phyloP scores from a whole-genome alignment of 2,329 filamentous ascomycete genomes.

The Stachybotrys echinatus region DNA sequence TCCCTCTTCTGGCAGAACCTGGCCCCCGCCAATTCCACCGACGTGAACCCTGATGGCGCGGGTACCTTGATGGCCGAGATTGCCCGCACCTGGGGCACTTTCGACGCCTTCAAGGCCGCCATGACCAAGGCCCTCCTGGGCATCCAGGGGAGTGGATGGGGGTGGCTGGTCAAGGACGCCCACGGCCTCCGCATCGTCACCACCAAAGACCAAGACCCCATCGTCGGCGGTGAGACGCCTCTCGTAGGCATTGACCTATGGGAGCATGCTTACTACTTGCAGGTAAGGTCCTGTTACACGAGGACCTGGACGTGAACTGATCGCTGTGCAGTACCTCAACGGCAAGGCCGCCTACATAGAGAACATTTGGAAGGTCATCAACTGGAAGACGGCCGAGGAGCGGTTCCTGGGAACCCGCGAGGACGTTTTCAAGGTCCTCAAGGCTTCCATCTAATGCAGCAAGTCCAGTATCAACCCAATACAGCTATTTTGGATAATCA shows the following conservation, averaged over 20 bases:
- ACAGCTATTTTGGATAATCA: not conserved
- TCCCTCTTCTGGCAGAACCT: constrained; percentile 88
- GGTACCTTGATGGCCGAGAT: constrained; percentile 59
- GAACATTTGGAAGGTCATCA: constrained; percentile 74
- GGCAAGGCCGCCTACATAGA: constrained; percentile 70
- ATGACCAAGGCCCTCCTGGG: constrained; percentile 63
- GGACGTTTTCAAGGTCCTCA: constrained; percentile 39
- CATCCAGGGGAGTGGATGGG: constrained; percentile 83
- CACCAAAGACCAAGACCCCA: constrained; percentile 82
- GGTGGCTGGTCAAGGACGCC: constrained; percentile 70
- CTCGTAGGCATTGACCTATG: constrained; percentile 83
- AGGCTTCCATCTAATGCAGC: constrained; percentile 30
- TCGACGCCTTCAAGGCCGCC: constrained; percentile 59
- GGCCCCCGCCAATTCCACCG: constrained; percentile 51
- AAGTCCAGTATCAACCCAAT: not conserved
- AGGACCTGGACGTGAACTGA: constrained; percentile 6
- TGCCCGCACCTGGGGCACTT: constrained; percentile 59
- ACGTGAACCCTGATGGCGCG: constrained; percentile 50
- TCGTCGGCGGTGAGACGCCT: constrained; percentile 58
- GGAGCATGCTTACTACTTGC: constrained; percentile 90
- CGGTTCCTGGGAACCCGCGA: constrained; percentile 48
- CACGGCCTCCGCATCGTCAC: constrained; percentile 64
- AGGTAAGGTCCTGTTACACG: constrained; percentile 37
- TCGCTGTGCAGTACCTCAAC: constrained; percentile 61
- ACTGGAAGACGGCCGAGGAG: constrained; percentile 67